Evolutionary conservation across 2,329 filamentous ascomycete species (phyloP).

Genomic region (Phaeoacremonium minimum): DNA sequence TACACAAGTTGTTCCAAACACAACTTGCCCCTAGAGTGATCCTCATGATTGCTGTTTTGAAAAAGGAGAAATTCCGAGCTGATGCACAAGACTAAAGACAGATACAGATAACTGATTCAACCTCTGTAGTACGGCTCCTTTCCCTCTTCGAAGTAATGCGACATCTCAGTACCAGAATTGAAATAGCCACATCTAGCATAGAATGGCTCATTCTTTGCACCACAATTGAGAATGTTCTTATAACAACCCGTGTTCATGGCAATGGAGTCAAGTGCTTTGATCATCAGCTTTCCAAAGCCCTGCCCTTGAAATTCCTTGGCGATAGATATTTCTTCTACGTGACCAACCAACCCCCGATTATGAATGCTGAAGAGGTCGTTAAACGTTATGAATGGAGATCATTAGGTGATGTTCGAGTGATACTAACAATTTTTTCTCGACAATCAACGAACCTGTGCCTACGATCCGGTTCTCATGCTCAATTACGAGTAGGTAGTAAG

Average conservation of each 20-base stretch:
- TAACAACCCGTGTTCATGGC: slow-evolving; percentile 73
- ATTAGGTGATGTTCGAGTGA: not conserved
- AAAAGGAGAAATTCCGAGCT: too few species aligned
- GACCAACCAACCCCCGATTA: slow-evolving; percentile 64
- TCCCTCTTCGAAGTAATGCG: slow-evolving; percentile 9
- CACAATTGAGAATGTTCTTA: slow-evolving; percentile 78
- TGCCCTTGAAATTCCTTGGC: slow-evolving; percentile 76
- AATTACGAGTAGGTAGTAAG: slow-evolving; percentile 70
- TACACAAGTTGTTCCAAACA: too few species aligned
- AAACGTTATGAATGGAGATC: not conserved
- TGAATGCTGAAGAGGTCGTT: slow-evolving; percentile 46
- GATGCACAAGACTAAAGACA: too few species aligned
- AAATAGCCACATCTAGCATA: slow-evolving; percentile 40
- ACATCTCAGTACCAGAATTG: slow-evolving; percentile 10
- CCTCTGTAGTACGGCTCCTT: slow-evolving; percentile 8
- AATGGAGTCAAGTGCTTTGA: slow-evolving; percentile 71
- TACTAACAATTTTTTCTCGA: slow-evolving; percentile 72
- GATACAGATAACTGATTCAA: too few species aligned
- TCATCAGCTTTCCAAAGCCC: slow-evolving; percentile 71
- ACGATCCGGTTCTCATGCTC: slow-evolving; percentile 61
- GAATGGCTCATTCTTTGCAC: slow-evolving; percentile 73
- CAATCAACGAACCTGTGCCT: slow-evolving; percentile 70
- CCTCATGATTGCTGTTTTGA: too few species aligned
- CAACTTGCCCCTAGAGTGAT: too few species aligned
- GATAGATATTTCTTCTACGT: slow-evolving; percentile 83